Evolutionary conservation across 768 basidiomycete genomes (phyloP), one percentile per base, ranked within the genome.

Genomic region (Phaffia australis): DNA sequence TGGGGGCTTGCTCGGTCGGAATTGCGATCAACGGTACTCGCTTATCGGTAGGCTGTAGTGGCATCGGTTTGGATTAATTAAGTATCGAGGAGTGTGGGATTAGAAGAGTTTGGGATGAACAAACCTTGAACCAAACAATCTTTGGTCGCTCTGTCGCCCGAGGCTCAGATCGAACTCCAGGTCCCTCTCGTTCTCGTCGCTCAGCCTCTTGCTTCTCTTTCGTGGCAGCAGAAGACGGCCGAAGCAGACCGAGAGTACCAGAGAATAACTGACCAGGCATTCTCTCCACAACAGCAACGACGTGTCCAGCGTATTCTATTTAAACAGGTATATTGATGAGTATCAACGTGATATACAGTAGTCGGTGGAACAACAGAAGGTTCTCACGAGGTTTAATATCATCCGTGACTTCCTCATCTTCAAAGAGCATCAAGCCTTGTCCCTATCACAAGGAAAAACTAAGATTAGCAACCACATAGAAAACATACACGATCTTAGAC

Each of bases 161-260:
- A 55, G 87, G 85, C 72, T 90, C 88, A 66, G 89, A 87, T 52
- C 84, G 87, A 19, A 60, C 70, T 93, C 91, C 56, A 16, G 67
- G 67, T 56, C 94, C 95, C 75, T 95, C 95, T 60, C 95, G 87
- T 77, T 98, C 95, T 64, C 92, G 86, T 48, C 95, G 84, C 76
- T 99, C 95, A 30, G 94, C 90, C 70, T 98, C 94, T 75, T 98
- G 93, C 76, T 97, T 97, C 79, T 97, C 94, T 76, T 97, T 97
- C 35, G 94, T 97, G 1, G 93, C 94, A 54, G 90, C 92, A 58
- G 91, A 94, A 27, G 92, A 95, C 5, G 94, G 94, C 35, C 94
- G 87, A 29, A 97, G 81, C 42, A 97, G 84, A 61, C 94, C 95
- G 3, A 99, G 83, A 56, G 92, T 97, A 18, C 95, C 95, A 42